Evolutionary conservation across 164 flowering plant species (phyloP).

Genomic region (Umbilicus rupestris): DNA sequence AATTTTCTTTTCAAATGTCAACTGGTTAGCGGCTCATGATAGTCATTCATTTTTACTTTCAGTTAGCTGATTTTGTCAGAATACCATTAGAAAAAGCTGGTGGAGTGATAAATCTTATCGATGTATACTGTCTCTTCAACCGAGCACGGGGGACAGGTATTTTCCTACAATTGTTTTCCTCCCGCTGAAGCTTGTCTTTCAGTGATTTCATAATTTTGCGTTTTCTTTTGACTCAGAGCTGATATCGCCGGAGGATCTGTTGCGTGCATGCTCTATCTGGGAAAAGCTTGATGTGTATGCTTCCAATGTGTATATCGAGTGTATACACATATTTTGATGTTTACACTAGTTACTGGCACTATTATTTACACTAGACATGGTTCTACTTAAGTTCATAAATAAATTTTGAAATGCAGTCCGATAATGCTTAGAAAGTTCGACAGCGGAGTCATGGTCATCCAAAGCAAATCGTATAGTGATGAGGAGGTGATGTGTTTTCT

Average conservation of each 20-base stretch:
- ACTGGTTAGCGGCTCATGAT: background rate
- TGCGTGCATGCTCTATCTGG: slow-evolving; percentile 95
- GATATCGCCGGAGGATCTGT: slow-evolving; percentile 92
- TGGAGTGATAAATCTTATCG: slow-evolving; percentile 87
- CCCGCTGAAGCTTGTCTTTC: background rate
- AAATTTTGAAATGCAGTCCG: slow-evolving; percentile 37
- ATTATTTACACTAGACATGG: background rate
- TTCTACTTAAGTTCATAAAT: background rate
- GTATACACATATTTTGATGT: background rate
- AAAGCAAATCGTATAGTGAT: slow-evolving; percentile 85
- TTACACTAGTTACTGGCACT: background rate
- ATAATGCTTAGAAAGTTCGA: slow-evolving; percentile 93
- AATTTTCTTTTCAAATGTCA: background rate
- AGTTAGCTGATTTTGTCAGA: slow-evolving; percentile 97
- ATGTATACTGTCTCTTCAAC: slow-evolving; percentile 86
- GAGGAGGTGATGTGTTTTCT: slow-evolving; percentile 54
- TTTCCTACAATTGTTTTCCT: background rate
- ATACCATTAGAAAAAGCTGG: slow-evolving; percentile 84
- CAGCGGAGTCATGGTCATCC: slow-evolving; percentile 97
- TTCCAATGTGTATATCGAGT: slow-evolving; percentile 12
- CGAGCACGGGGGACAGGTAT: slow-evolving; percentile 97
- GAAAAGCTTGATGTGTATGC: slow-evolving; percentile 94
- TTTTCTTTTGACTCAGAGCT: slow-evolving; percentile 40
- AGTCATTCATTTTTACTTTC: slow-evolving; percentile 1
- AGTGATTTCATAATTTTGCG: background rate